phyloP scores from a whole-genome alignment of 2,329 filamentous ascomycete genomes.

The Diaporthe ampelina region DNA sequence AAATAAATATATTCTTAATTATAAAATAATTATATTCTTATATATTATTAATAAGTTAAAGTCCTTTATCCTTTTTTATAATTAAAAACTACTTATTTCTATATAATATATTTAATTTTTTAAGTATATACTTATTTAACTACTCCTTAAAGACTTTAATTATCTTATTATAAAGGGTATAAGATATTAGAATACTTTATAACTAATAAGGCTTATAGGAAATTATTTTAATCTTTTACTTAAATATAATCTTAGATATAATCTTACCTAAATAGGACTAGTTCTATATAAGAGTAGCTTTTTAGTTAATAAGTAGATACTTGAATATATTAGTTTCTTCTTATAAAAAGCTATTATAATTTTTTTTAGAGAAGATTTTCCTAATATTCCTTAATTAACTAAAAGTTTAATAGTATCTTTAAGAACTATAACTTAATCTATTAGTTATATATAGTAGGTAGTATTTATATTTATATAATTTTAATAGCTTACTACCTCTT shows the following conservation, averaged over 20 bases:
- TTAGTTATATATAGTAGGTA: too few species aligned
- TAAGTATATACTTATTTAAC: background rate
- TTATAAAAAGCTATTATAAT: too few species aligned
- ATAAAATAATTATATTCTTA: background rate
- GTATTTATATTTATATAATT: too few species aligned
- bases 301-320: background rate
- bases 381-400: too few species aligned
- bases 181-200: background rate
- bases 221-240: background rate
- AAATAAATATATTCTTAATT: background rate
- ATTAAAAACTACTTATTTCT: background rate
- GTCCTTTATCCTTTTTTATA: background rate
- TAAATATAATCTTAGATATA: background rate
- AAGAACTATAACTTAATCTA: too few species aligned
- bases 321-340: background rate
- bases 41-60: background rate
- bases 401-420: too few species aligned
- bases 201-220: background rate
- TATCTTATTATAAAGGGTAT: background rate
- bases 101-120: background rate
- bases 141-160: background rate
- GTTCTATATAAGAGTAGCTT: background rate
- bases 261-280: background rate
- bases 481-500: too few species aligned
- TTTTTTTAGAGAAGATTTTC: too few species aligned